Conservation (phyloP, 164 flowering plant species). For the Sextonia rubra region DNA sequence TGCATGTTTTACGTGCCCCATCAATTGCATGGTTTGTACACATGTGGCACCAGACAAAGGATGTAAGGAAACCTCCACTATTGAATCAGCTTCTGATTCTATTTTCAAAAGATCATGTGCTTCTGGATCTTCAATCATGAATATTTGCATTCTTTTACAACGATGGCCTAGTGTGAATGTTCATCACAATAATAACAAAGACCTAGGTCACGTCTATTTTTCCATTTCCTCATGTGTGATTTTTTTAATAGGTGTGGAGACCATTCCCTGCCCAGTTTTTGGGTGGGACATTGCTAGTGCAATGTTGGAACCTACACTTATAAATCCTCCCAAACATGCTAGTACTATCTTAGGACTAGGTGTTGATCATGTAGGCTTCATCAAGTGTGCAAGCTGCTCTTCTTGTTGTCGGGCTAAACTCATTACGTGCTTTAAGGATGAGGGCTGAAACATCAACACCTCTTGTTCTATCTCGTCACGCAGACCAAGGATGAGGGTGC, state of each 20-base stretch:
- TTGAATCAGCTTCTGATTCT: background rate
- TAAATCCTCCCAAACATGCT: background rate
- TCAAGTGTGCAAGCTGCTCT: background rate
- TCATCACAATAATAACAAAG: conserved; percentile 3
- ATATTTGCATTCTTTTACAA: conserved; percentile 1
- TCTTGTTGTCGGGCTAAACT: background rate
- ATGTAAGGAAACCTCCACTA: background rate
- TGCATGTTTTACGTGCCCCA: no score
- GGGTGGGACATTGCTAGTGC: background rate
- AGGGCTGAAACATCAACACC: background rate
- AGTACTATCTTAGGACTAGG: background rate
- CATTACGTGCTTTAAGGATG: background rate
- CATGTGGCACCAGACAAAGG: no score
- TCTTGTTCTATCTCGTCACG: no score
- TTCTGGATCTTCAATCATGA: background rate
- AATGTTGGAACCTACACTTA: background rate
- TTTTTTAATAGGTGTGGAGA: background rate
- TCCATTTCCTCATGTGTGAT: background rate
- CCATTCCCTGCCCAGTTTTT: background rate
- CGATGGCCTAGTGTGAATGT: background rate
- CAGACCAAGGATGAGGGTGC: background rate
- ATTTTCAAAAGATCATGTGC: background rate
- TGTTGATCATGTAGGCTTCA: no score
- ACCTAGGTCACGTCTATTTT: background rate
- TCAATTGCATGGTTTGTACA: no score